These are phyloP conservation scores for Primulina tabacum DNA, from an alignment of 257 asterid species.

Conservation along the genomic window DNA sequence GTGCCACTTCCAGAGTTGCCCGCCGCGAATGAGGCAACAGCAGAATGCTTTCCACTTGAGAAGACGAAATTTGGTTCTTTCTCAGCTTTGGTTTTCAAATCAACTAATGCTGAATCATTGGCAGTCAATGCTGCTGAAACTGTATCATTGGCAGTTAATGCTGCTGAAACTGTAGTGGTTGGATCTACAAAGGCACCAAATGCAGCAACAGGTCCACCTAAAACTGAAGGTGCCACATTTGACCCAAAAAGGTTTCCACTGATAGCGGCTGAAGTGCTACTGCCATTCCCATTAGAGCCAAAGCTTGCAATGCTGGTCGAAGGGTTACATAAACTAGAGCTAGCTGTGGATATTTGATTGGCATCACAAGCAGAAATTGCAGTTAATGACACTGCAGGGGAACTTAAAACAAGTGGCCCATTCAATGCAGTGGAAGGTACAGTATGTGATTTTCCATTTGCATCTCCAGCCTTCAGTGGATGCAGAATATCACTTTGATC, in stretches of 20 bases:
- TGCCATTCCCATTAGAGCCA: constrained; percentile 25
- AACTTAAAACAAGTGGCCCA: constrained; percentile 33
- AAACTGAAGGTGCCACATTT: constrained; percentile 19
- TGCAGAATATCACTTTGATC: constrained; percentile 29
- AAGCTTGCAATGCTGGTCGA: constrained; percentile 32
- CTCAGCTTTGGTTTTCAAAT: constrained; percentile 26
- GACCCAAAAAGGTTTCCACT: constrained; percentile 38
- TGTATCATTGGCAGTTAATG: constrained; percentile 24
- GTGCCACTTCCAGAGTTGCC: constrained; percentile 36
- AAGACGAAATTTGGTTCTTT: constrained; percentile 31
- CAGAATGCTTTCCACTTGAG: constrained; percentile 27
- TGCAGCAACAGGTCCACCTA: constrained; percentile 26
- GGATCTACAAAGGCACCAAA: constrained; percentile 38
- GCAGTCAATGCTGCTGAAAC: constrained; percentile 33
- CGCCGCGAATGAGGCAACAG: constrained; percentile 30
- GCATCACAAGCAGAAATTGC: constrained; percentile 27
- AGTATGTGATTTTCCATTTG: constrained; percentile 40
- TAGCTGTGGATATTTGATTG: constrained; percentile 29
- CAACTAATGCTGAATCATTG: constrained; percentile 30
- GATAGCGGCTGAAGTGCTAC: constrained; percentile 27
- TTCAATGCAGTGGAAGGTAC: constrained; percentile 25
- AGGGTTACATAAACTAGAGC: constrained; percentile 30
- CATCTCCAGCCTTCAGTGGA: constrained; percentile 32
- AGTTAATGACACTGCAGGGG: constrained; percentile 32
- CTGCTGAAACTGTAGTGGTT: constrained; percentile 30